Evolutionary conservation across 2,329 filamentous ascomycete species (phyloP).

Genomic region (Arthrobotrys pseudoclavata): DNA sequence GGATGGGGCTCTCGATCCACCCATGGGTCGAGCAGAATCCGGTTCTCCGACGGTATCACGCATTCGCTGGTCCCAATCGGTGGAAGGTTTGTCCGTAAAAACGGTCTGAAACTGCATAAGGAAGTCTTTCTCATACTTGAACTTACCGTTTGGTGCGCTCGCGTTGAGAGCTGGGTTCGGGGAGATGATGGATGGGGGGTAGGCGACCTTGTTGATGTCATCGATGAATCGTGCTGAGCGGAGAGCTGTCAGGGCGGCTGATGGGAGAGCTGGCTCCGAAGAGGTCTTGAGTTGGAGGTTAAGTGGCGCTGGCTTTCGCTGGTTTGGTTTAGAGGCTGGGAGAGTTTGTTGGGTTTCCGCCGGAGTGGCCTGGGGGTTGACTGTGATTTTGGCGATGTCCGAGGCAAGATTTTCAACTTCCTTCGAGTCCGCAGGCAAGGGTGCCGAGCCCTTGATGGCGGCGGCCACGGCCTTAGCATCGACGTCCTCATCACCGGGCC

Average conservation of each 20-base stretch:
- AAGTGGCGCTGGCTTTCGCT: conserved; percentile 83
- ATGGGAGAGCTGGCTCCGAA: conserved; percentile 88
- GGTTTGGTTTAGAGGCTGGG: conserved; percentile 73
- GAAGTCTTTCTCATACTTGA: conserved; percentile 96
- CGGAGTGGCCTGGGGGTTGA: conserved; percentile 67
- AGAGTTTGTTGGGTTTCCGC: conserved; percentile 68
- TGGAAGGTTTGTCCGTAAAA: conserved; percentile 94
- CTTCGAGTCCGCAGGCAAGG: conserved; percentile 55
- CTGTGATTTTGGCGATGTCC: conserved; percentile 71
- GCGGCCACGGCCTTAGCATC: conserved; percentile 61
- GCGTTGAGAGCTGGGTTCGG: conserved; percentile 92
- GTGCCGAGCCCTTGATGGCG: conserved; percentile 63
- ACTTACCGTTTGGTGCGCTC: conserved; percentile 81
- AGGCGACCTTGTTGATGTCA: conserved; percentile 81
- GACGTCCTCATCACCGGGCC: conserved; percentile 31
- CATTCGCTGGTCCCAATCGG: conserved; percentile 92
- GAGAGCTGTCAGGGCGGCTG: conserved; percentile 90
- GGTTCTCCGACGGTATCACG: conserved; percentile 85
- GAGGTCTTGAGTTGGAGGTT: conserved; percentile 88
- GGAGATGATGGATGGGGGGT: conserved; percentile 85
- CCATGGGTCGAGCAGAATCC: conserved; percentile 74
- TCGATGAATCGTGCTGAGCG: conserved; percentile 91
- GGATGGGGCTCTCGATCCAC: conserved; percentile 70
- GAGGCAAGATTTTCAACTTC: conserved; percentile 64
- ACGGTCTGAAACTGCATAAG: conserved; percentile 95